Conservation (phyloP, 306 rosid species). For the Senna tora region DNA sequence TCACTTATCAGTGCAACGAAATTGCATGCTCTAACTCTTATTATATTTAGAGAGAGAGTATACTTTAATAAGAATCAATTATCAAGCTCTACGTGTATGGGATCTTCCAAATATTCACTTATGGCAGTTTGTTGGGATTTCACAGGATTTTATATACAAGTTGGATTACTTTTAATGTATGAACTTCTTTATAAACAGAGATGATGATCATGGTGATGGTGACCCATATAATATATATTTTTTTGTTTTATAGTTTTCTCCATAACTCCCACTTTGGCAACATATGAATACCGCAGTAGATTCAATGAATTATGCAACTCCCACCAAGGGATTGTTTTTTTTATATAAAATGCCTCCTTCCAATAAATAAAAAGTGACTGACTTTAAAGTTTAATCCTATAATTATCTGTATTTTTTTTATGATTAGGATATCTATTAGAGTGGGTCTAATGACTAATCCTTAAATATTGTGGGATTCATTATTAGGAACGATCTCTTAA, state of each 20-base stretch:
- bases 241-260: not conserved
- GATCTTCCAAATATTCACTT: constrained; percentile 28
- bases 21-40: too few species aligned
- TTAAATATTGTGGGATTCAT: too few species aligned
- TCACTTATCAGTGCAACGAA: too few species aligned
- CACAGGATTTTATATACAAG: not conserved
- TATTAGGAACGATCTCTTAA: too few species aligned
- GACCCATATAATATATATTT: not conserved
- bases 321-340: not conserved
- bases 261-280: constrained; percentile 1
- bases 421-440: too few species aligned
- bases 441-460: too few species aligned
- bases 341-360: not conserved
- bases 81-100: not conserved
- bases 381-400: not conserved
- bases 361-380: not conserved
- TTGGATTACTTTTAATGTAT: not conserved
- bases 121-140: not conserved
- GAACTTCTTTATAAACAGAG: not conserved
- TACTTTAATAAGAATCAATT: not conserved
- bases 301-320: not conserved
- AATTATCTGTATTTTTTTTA: too few species aligned
- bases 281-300: not conserved
- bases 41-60: too few species aligned
- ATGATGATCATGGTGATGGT: not conserved